phyloP scores from a whole-genome alignment of 2,329 filamentous ascomycete genomes.

The Madurella fahalii region DNA sequence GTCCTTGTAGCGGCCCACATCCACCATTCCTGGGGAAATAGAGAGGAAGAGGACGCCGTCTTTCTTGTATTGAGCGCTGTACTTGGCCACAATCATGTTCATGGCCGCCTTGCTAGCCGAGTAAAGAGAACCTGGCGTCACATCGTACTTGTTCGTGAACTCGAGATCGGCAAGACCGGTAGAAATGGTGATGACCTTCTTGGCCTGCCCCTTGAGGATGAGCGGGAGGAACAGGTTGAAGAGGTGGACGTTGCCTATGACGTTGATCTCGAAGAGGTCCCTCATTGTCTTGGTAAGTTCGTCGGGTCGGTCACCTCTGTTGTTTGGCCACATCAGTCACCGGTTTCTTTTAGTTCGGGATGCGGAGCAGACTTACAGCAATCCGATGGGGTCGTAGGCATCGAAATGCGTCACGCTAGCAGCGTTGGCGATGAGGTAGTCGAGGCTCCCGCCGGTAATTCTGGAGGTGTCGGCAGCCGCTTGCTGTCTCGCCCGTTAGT shows the following conservation, averaged over 20 bases:
- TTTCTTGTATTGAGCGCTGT: conserved; percentile 43
- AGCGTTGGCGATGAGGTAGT: conserved; percentile 44
- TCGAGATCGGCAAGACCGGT: conserved; percentile 46
- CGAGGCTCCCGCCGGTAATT: conserved; percentile 32
- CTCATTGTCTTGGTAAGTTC: conserved; percentile 34
- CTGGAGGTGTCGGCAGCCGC: conserved; percentile 16
- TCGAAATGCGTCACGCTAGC: conserved; percentile 30
- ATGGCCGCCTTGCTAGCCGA: conserved; percentile 48
- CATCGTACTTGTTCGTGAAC: conserved; percentile 34
- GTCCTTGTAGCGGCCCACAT: conserved; percentile 33
- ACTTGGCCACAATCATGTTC: conserved; percentile 53
- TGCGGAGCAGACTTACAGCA: neutral
- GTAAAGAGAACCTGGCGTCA: conserved; percentile 40
- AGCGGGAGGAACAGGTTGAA: conserved; percentile 52
- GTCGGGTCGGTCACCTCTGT: conserved; percentile 31
- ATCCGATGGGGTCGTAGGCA: conserved; percentile 21
- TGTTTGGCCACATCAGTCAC: neutral
- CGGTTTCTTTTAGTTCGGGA: no score
- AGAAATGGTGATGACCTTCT: conserved; percentile 53
- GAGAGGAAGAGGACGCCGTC: conserved; percentile 50
- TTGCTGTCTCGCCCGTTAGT: neutral
- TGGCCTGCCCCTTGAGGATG: conserved; percentile 44
- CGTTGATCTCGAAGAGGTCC: conserved; percentile 43
- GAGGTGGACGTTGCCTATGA: conserved; percentile 48
- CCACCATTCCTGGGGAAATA: conserved; percentile 50